phyloP scores from a whole-genome alignment of 805 yeast genomes.

The Candida sanyiensis region DNA sequence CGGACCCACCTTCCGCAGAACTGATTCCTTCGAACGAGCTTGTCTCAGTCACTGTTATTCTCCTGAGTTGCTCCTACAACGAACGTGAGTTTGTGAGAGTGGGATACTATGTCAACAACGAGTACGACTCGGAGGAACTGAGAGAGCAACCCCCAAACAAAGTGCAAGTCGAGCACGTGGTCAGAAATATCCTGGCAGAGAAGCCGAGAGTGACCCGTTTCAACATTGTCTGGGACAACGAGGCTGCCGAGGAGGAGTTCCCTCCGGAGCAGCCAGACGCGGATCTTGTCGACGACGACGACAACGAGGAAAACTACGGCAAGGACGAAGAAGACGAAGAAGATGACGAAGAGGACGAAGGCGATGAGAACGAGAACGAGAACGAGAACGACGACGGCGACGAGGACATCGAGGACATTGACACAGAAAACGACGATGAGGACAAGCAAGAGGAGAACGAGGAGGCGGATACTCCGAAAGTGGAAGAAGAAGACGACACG shows the following conservation, averaged over 20 bases:
- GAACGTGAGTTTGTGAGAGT: conserved; percentile 94
- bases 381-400: conserved; percentile 38
- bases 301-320: conserved; percentile 51
- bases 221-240: conserved; percentile 95
- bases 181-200: conserved; percentile 90
- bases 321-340: conserved; percentile 42
- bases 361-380: conserved; percentile 36
- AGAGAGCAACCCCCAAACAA: conserved; percentile 91
- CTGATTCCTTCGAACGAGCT: conserved; percentile 93
- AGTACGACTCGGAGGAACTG: conserved; percentile 88
- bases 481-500: conserved; percentile 12
- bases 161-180: conserved; percentile 91
- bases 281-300: conserved; percentile 58
- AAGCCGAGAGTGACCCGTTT: conserved; percentile 96
- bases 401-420: conserved; percentile 37
- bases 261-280: conserved; percentile 76
- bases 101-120: conserved; percentile 96
- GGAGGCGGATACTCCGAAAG: conserved; percentile 18
- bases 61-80: conserved; percentile 87
- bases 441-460: conserved; percentile 25
- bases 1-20: conserved; percentile 96
- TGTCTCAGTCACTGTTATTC: conserved; percentile 90
- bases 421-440: conserved; percentile 35
- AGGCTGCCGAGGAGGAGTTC: conserved; percentile 55
- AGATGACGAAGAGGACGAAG: conserved; percentile 44